Evolutionary conservation across 2,329 filamentous ascomycete species (phyloP).

Genomic region (Aspergillus aculeatus): DNA sequence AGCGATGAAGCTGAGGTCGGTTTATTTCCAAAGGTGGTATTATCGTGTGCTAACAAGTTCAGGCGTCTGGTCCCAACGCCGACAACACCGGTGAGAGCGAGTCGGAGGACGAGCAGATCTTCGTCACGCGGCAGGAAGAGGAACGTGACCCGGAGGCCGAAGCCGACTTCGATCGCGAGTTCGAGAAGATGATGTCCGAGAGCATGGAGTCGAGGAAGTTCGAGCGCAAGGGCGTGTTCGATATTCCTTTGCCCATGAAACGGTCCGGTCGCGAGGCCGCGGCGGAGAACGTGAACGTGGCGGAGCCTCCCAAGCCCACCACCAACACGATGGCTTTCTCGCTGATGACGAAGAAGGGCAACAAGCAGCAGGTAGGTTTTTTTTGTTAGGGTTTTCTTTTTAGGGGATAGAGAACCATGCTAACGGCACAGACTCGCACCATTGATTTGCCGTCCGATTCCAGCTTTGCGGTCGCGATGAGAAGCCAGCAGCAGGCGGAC

Average conservation of each 20-base stretch:
- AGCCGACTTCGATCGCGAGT: constrained; percentile 95
- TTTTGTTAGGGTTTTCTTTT: no score
- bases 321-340: constrained; percentile 89
- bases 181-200: constrained; percentile 97
- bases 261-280: constrained; percentile 60
- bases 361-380: constrained; percentile 76
- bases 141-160: constrained; percentile 89
- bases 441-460: constrained; percentile 86
- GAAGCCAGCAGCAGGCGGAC: constrained; percentile 89
- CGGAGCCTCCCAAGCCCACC: constrained; percentile 33
- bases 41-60: constrained; percentile 11
- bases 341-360: constrained; percentile 90
- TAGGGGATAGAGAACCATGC: constrained; percentile 3
- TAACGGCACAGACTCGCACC: constrained; percentile 68
- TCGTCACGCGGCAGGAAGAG: constrained; percentile 88
- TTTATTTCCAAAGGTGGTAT: no score
- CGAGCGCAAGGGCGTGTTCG: constrained; percentile 89
- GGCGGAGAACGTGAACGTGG: constrained; percentile 38
- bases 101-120: constrained; percentile 81
- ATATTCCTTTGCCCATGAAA: constrained; percentile 94
- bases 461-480: constrained; percentile 93
- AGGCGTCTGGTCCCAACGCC: constrained; percentile 46
- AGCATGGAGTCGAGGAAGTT: constrained; percentile 94
- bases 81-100: constrained; percentile 50
- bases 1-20: constrained; percentile 49